These are phyloP conservation scores for Aspergillus asperescens DNA, from an alignment of 495 filamentous ascomycete species.

Conservation along the genomic window DNA sequence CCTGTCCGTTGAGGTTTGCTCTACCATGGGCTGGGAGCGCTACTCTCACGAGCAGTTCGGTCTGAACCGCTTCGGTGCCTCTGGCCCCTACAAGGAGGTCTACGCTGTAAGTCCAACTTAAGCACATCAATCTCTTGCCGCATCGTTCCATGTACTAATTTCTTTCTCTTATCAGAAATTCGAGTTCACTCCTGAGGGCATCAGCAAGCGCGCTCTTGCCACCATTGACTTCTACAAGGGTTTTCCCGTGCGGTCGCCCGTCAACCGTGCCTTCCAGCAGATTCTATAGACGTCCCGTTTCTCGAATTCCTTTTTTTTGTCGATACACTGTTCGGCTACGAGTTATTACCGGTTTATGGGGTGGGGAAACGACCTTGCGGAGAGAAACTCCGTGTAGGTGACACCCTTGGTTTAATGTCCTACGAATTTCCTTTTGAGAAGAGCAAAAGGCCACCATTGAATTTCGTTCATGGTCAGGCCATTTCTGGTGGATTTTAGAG, in stretches of 20 bases:
- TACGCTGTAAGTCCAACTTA: slow-evolving; percentile 69
- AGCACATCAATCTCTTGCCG: neutral
- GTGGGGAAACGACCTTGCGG: slow-evolving; percentile 9
- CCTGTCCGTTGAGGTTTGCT: slow-evolving; percentile 90
- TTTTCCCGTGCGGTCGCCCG: slow-evolving; percentile 78
- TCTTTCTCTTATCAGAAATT: slow-evolving; percentile 82
- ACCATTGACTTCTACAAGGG: slow-evolving; percentile 98
- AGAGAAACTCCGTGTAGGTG: slow-evolving; percentile 21
- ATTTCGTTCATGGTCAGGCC: slow-evolving; percentile 3
- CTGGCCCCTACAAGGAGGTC: slow-evolving; percentile 93
- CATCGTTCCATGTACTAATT: slow-evolving; percentile 14
- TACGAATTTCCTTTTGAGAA: slow-evolving; percentile 15
- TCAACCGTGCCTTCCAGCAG: slow-evolving; percentile 74
- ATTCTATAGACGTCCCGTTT: slow-evolving; percentile 34
- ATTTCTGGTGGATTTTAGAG: slow-evolving; percentile 23
- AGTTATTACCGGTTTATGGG: slow-evolving; percentile 20
- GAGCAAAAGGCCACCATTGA: slow-evolving; percentile 10
- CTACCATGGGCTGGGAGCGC: slow-evolving; percentile 92
- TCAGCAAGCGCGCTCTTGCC: slow-evolving; percentile 85
- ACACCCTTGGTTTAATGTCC: slow-evolving; percentile 14
- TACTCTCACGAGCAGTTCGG: slow-evolving; percentile 99
- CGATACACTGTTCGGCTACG: slow-evolving; percentile 8
- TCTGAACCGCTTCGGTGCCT: slow-evolving; percentile 96
- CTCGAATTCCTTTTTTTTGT: slow-evolving; percentile 9
- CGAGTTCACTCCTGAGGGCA: slow-evolving; percentile 95